Conservation (phyloP, 306 rosid species). For the Quillaja saponaria region DNA sequence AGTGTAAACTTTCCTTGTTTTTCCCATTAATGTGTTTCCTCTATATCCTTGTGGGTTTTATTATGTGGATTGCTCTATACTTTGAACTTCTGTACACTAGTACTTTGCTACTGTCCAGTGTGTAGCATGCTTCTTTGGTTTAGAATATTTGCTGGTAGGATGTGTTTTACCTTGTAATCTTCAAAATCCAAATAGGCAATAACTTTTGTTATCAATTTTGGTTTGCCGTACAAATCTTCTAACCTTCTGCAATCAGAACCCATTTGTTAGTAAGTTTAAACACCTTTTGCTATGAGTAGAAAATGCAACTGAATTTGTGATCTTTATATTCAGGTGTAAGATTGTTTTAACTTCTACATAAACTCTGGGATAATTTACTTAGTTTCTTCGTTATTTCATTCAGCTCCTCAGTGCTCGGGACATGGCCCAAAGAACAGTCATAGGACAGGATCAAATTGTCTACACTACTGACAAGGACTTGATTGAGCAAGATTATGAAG, state of each 20-base stretch:
- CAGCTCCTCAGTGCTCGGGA: conserved; percentile 93
- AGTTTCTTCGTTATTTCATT: conserved; percentile 18
- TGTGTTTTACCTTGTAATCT: neutral
- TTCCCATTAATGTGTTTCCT: conserved; percentile 14
- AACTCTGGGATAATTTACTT: conserved; percentile 24
- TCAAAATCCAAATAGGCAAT: no score
- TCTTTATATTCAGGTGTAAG: neutral
- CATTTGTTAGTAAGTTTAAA: no score
- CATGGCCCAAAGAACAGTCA: conserved; percentile 85
- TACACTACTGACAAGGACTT: conserved; percentile 90
- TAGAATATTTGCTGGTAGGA: neutral
- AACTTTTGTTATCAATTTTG: no score
- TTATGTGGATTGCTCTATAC: conserved; percentile 17
- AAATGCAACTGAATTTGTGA: no score
- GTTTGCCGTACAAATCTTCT: no score
- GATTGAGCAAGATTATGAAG: conserved; percentile 82
- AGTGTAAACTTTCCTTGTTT: neutral
- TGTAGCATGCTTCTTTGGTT: neutral
- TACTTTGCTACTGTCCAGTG: neutral
- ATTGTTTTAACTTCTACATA: neutral
- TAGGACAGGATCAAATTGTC: conserved; percentile 87
- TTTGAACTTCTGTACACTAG: conserved; percentile 6
- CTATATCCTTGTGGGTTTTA: conserved; percentile 13
- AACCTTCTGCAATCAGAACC: no score
- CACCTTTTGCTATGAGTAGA: no score